phyloP scores from a whole-genome alignment of 257 asterid genomes.

The Salvia hispanica region DNA sequence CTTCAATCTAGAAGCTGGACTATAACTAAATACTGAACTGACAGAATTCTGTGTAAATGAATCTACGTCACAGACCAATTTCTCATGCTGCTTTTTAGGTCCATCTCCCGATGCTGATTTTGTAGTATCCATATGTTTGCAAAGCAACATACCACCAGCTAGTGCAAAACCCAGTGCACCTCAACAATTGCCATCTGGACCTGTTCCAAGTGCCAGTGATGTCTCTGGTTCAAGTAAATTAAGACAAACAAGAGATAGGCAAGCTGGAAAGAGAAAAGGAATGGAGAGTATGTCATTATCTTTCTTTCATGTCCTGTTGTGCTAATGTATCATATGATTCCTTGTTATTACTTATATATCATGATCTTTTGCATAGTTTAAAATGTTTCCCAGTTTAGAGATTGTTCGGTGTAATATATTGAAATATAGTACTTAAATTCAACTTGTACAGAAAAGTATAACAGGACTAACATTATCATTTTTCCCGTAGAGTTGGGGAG shows the following conservation, averaged over 20 bases:
- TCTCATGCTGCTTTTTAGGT: constrained; percentile 50
- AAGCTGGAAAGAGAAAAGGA: constrained; percentile 69
- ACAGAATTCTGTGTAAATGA: background rate
- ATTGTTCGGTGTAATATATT: background rate
- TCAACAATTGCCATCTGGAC: constrained; percentile 48
- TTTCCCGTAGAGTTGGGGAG: constrained; percentile 2
- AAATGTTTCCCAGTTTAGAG: background rate
- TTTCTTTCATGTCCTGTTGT: background rate
- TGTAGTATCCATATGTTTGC: constrained; percentile 87
- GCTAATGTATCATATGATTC: constrained; percentile 2
- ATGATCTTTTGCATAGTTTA: background rate
- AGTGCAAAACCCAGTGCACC: constrained; percentile 47
- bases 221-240: constrained; percentile 59
- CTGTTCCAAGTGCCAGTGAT: constrained; percentile 68
- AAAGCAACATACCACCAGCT: constrained; percentile 65
- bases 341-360: background rate
- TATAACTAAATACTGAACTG: background rate
- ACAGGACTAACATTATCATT: background rate
- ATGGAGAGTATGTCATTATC: constrained; percentile 51
- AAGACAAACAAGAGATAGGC: constrained; percentile 59
- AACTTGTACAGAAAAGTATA: background rate
- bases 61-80: background rate
- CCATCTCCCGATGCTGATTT: constrained; percentile 90
- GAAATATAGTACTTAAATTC: background rate
- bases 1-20: too few species aligned